A percentile compares a stretch with the other conserved stretches of the same genome.
These are phyloP conservation scores for Globisporangium orthogonon DNA, from an alignment of 352 stramenopile species.

Conservation along the genomic window DNA sequence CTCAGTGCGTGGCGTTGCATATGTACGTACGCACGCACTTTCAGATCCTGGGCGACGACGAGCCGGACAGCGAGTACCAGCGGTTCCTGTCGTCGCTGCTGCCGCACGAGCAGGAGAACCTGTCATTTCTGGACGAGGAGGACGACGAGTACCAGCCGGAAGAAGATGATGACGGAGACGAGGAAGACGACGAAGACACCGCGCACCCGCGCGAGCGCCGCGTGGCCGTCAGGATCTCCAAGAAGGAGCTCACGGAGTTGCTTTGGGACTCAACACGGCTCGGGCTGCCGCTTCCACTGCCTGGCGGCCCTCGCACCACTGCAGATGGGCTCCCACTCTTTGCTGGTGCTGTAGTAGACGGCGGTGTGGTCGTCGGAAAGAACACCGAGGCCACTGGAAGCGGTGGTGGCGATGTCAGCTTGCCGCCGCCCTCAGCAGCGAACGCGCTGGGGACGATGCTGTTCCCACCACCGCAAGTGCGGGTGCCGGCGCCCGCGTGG, in stretches of 20 bases:
- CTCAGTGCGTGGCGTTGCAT: too few species aligned
- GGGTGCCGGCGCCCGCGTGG: neutral
- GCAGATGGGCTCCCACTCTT: neutral
- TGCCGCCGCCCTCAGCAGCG: neutral
- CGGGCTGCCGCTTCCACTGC: constrained; percentile 24
- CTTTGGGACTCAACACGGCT: constrained; percentile 76
- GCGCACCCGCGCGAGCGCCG: constrained; percentile 5
- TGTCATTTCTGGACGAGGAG: constrained; percentile 83
- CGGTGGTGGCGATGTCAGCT: neutral
- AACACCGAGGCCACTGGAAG: neutral
- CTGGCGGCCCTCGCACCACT: neutral
- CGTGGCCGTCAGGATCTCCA: constrained; percentile 50
- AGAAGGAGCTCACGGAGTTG: constrained; percentile 76
- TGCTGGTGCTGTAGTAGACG: neutral
- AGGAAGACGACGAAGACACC: constrained; percentile 38
- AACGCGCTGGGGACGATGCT: neutral
- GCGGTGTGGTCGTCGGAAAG: neutral
- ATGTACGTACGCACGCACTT: too few species aligned
- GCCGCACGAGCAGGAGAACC: constrained; percentile 58
- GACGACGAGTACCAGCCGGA: constrained; percentile 76
- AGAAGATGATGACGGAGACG: constrained; percentile 67
- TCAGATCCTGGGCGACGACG: constrained; percentile 18
- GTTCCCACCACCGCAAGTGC: neutral
- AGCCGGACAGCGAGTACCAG: constrained; percentile 71
- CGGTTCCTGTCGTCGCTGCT: constrained; percentile 75